Evolutionary conservation across 352 stramenopile species (phyloP).

Genomic region (Globisporangium sylvaticum): DNA sequence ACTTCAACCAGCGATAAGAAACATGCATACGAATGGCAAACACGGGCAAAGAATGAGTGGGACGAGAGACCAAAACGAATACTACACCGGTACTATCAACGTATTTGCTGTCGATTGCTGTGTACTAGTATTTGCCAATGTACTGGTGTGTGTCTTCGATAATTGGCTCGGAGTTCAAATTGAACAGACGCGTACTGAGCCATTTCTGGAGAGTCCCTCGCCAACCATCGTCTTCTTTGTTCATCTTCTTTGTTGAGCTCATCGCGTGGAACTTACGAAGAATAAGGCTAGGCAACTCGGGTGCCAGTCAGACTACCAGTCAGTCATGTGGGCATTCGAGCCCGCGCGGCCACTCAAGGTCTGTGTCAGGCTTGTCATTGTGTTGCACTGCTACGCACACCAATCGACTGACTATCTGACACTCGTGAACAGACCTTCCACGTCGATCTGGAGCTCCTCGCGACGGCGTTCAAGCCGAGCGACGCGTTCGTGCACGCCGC

Average conservation of each 20-base stretch:
- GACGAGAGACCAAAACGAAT: background rate
- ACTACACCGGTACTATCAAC: background rate
- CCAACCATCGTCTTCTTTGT: background rate
- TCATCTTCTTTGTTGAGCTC: background rate
- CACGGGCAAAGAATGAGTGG: background rate
- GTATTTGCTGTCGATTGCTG: background rate
- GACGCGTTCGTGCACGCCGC: conserved; percentile 68
- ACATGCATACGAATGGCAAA: background rate
- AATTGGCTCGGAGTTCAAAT: background rate
- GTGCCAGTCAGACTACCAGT: background rate
- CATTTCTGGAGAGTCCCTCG: background rate
- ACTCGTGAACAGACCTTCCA: conserved; percentile 28
- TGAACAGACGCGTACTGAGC: background rate
- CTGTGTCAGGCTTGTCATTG: too few species aligned
- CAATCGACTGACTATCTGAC: background rate
- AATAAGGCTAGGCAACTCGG: background rate
- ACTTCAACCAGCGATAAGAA: conserved; percentile 32
- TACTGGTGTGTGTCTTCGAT: background rate
- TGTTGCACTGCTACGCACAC: background rate
- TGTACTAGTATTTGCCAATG: background rate
- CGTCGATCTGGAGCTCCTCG: conserved; percentile 34
- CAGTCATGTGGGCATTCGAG: conserved; percentile 15
- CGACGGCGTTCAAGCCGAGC: conserved; percentile 28
- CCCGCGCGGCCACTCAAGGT: conserved; percentile 6
- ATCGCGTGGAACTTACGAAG: background rate